Evolutionary conservation across 768 basidiomycete species (phyloP), one percentile per base, ranked within the genome.

Genomic region (Punctularia strigosozonata): DNA sequence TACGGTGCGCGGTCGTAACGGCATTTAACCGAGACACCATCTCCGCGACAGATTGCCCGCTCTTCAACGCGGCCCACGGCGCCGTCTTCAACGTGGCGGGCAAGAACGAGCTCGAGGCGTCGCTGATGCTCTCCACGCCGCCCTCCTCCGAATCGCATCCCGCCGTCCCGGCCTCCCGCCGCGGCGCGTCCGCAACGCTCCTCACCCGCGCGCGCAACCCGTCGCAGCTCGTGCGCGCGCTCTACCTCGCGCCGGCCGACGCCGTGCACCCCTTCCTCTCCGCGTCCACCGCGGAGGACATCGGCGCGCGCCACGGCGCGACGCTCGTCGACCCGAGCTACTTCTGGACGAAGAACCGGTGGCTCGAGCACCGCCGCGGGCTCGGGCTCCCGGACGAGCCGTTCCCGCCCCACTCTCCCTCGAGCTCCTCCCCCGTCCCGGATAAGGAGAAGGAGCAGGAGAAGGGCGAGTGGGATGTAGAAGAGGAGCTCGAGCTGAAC

Each of bases 71-170:
- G 21, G 84, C 73, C 15, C 82, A 80, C 49, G 86, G 87, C 3
- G 80, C 86, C 6, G 85, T 89, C 14, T 89, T 86, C 62, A 89
- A 88, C 47, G 60, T 69, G 8, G 83, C 63, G 6, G 85, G 86
- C 32, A 85, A 86, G 84, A 84, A 79, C 47, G 87, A 90, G 58
- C 68, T 90, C 3, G 87, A 89, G 55, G 65, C 79, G 1, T 87
- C 84, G 4, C 46, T 90, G 43, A 85, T 86, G 79, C 64, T 87
- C 13, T 86, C 85, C 32, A 75, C 73, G 42, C 83, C 87, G 0
- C 87, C 87, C 1, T 57, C 64, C 2, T 69, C 77, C 8, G n/a
- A n/a, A n/a, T n/a, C n/a, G n/a, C 71, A 79, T 45, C 73, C 79
- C 0, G 51, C 67, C 22, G 72, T 86, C 35, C 72, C 76, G 0